Conservation (phyloP, 1,139 yeast genomes). For the Yamadazyma dendronema region DNA sequence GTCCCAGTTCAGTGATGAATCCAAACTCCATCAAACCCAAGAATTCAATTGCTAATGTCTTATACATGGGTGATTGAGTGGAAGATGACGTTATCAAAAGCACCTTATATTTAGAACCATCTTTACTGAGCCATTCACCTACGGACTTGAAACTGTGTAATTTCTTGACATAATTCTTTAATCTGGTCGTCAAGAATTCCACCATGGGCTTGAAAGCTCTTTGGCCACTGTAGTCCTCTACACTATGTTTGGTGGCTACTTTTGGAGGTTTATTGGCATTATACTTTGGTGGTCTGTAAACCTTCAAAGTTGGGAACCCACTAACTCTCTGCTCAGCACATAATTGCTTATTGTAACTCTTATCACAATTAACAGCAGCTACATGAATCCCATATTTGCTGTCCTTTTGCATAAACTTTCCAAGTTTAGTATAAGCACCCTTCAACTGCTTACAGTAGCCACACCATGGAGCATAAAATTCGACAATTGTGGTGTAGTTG, state of each 20-base stretch:
- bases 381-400: slow-evolving; percentile 62
- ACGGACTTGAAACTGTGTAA: slow-evolving; percentile 25
- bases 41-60: slow-evolving; percentile 76
- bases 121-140: slow-evolving; percentile 16
- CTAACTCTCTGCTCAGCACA: slow-evolving; percentile 67
- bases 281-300: slow-evolving; percentile 78
- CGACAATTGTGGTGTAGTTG: slow-evolving; percentile 80
- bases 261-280: slow-evolving; percentile 20
- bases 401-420: slow-evolving; percentile 48
- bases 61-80: slow-evolving; percentile 59
- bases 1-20: slow-evolving; percentile 18
- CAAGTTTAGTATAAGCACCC: slow-evolving; percentile 61
- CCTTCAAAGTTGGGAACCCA: slow-evolving; percentile 81
- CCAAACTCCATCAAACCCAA: slow-evolving; percentile 35
- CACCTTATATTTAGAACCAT: slow-evolving; percentile 26
- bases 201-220: slow-evolving; percentile 59
- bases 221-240: slow-evolving; percentile 70
- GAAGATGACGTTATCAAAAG: slow-evolving; percentile 47
- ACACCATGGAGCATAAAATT: slow-evolving; percentile 98
- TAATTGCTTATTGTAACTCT: slow-evolving; percentile 58
- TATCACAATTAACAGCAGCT: slow-evolving; percentile 87
- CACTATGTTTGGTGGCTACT: slow-evolving; percentile 41
- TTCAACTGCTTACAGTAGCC: slow-evolving; percentile 67
- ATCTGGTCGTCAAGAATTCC: slow-evolving; percentile 56
- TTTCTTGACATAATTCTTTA: slow-evolving; percentile 71